Evolutionary conservation across 78 protist genomes (phyloP).

Genomic region (Dictyostelium brefeldianum): DNA sequence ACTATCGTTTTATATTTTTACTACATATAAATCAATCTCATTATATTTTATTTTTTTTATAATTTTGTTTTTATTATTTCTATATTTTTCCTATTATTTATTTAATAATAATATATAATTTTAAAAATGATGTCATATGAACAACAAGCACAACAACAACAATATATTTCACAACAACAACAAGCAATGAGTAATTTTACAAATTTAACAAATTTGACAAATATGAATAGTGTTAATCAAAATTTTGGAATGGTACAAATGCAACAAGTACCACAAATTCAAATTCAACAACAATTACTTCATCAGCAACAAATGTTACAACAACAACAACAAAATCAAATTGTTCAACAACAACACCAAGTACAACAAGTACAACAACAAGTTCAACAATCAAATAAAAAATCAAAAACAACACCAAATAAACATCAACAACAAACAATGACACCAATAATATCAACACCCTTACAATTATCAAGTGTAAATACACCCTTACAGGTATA

Average conservation of each 20-base stretch:
- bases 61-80: no score
- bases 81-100: no score
- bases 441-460: constrained; percentile 16
- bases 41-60: no score
- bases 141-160: constrained; percentile 8
- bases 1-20: no score
- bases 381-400: not conserved
- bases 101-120: not conserved
- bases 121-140: constrained; percentile 4
- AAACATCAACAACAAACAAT: not conserved
- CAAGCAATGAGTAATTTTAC: constrained; percentile 18
- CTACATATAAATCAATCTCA: not conserved
- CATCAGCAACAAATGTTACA: not conserved
- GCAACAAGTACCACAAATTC: not conserved
- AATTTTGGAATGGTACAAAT: not conserved
- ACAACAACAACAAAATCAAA: constrained; percentile 21
- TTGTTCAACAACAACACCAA: not conserved
- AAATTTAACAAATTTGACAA: constrained; percentile 19
- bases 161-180: not conserved
- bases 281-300: not conserved
- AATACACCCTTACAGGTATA: constrained; percentile 2
- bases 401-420: constrained; percentile 11
- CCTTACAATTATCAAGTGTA: constrained; percentile 22
- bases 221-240: constrained; percentile 14
- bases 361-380: not conserved